These are phyloP conservation scores for Bryum argenteum DNA, from an alignment of 225 moss, liverwort and hornwort species.

Conservation along the genomic window DNA sequence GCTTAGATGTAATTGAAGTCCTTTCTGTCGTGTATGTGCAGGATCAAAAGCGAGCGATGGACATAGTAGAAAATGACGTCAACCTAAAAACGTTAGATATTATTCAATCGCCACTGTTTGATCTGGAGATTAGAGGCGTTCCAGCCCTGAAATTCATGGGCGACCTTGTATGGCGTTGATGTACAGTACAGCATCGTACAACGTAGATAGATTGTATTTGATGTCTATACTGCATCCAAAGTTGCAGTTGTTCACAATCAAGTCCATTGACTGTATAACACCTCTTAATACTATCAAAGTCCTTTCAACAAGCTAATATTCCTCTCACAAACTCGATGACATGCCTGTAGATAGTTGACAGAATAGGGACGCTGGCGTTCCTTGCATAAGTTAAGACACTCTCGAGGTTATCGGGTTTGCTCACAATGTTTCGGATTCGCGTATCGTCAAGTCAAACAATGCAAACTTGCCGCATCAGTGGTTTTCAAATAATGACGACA, in stretches of 20 bases:
- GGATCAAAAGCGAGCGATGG: constrained; percentile 87
- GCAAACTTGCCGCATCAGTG: too few relatives aligned
- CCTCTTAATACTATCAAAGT: background rate
- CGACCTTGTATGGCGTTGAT: constrained; percentile 74
- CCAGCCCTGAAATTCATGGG: constrained; percentile 87
- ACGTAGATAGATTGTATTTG: constrained; percentile 20
- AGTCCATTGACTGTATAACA: background rate
- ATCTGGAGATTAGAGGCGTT: constrained; percentile 87
- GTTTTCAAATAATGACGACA: too few relatives aligned
- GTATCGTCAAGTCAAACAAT: too few relatives aligned
- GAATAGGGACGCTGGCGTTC: too few relatives aligned
- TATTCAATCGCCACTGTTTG: constrained; percentile 79
- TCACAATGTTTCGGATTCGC: too few relatives aligned
- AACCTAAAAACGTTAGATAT: constrained; percentile 63
- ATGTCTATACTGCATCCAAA: background rate
- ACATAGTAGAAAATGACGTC: constrained; percentile 58
- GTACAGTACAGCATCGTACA: constrained; percentile 22
- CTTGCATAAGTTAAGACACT: too few relatives aligned
- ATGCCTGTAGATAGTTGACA: too few relatives aligned
- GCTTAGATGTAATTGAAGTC: background rate
- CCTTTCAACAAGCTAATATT: too few relatives aligned
- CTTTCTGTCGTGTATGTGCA: constrained; percentile 38
- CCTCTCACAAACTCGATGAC: too few relatives aligned
- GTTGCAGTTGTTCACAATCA: background rate
- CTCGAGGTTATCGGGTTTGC: too few relatives aligned